Conservation (phyloP, 805 yeast genomes). For the Pichia thaimueangensis region DNA sequence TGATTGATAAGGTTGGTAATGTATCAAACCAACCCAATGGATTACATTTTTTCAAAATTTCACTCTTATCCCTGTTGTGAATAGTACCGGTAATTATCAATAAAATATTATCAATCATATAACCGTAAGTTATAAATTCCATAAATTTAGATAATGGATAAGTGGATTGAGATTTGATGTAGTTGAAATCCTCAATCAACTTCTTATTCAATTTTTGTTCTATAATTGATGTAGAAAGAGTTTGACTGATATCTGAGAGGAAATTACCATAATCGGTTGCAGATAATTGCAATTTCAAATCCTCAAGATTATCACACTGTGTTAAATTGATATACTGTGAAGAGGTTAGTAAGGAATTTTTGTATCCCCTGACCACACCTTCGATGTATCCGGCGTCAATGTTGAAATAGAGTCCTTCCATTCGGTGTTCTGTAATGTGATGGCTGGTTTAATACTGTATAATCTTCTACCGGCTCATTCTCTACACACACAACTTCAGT, state of each 20-base stretch:
- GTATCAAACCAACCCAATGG: conserved; percentile 99
- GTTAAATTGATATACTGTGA: conserved; percentile 87
- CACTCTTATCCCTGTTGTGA: conserved; percentile 87
- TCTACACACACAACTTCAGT: too few species aligned
- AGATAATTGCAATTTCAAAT: conserved; percentile 85
- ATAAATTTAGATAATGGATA: conserved; percentile 75
- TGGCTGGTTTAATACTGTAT: too few species aligned
- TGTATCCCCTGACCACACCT: conserved; percentile 91
- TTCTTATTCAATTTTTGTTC: conserved; percentile 72
- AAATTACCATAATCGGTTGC: conserved; percentile 96
- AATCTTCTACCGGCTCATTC: too few species aligned
- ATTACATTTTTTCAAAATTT: conserved; percentile 84
- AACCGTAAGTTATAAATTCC: conserved; percentile 91
- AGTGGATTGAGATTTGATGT: conserved; percentile 75
- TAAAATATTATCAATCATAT: conserved; percentile 97
- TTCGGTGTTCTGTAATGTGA: conserved; percentile 24
- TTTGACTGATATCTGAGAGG: conserved; percentile 71
- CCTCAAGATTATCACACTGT: conserved; percentile 94
- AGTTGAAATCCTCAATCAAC: conserved; percentile 77
- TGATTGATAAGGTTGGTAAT: conserved; percentile 88
- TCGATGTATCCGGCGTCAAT: conserved; percentile 86
- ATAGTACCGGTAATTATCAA: conserved; percentile 95
- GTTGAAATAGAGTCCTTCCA: conserved; percentile 95
- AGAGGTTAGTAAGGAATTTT: conserved; percentile 68
- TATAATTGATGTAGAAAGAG: conserved; percentile 81